Conservation (phyloP, 1,139 yeast genomes). For the Protomyces macrosporus region DNA sequence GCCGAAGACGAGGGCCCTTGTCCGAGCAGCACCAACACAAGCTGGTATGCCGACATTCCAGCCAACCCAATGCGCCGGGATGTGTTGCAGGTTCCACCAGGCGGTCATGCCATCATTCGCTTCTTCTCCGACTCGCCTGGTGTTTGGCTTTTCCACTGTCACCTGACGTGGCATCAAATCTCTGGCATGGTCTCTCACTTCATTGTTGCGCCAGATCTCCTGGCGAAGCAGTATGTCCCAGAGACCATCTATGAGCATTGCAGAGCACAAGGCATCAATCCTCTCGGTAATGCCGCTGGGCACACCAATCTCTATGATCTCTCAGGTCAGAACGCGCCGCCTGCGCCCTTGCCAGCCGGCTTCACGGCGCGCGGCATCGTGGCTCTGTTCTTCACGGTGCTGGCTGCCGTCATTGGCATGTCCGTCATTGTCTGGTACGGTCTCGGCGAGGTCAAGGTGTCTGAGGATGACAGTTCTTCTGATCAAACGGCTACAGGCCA, state of each 20-base stretch:
- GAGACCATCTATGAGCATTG: conserved; percentile 21
- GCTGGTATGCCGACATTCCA: conserved; percentile 47
- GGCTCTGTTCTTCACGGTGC: conserved; percentile 73
- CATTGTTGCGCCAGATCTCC: conserved; percentile 65
- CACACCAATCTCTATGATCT: conserved; percentile 62
- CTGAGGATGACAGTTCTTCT: not conserved
- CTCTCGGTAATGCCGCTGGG: conserved; percentile 80
- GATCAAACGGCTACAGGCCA: too few species aligned
- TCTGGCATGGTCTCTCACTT: conserved; percentile 77
- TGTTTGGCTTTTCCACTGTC: conserved; percentile 92
- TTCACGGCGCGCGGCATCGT: conserved; percentile 87
- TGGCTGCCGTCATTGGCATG: conserved; percentile 77
- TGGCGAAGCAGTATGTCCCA: conserved; percentile 45
- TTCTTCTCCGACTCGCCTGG: conserved; percentile 82
- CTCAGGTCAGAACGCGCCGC: conserved; percentile 66
- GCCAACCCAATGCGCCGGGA: conserved; percentile 64
- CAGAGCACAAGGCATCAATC: conserved; percentile 37
- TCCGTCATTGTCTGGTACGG: conserved; percentile 75
- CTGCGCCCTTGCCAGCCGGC: conserved; percentile 61
- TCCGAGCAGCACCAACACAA: conserved; percentile 42
- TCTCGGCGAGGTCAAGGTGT: conserved; percentile 37
- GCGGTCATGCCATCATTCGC: conserved; percentile 63
- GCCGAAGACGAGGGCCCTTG: conserved; percentile 47
- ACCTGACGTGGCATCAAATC: conserved; percentile 69
- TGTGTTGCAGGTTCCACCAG: conserved; percentile 58